Evolutionary conservation across 139 green algal genomes (phyloP), one percentile per base, ranked within the genome.

Genomic region (Volvox reticuliferus): DNA sequence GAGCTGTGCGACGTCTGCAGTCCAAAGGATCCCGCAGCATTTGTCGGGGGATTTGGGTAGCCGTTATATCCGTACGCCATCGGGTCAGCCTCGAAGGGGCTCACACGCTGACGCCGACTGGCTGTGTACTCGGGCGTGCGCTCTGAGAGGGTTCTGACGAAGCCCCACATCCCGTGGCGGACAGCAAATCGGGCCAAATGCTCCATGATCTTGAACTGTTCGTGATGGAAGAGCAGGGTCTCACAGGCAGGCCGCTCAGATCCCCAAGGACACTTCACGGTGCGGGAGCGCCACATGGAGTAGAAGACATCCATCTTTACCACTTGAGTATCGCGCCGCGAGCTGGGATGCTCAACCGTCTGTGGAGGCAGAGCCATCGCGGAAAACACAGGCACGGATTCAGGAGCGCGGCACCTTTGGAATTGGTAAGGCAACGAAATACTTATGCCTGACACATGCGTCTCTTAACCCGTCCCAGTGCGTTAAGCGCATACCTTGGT

Each of bases 171-270:
- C 91, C 97, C 96, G 79, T 95, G 92, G 50, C 92, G 92, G 20
- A 97, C 94, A 1, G 94, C 94, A 80, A 96, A 96, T 85, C 94
- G 92, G 20, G 94, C 92, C 63, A 98, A 83, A 86, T 96, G 95
- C 92, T 99, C 97, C 24, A 95, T 94, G 86, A 98, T 97, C 88
- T 98, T 97, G 89, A 99, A 97, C 92, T 98, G 92, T 95, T 99
- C 97, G 85, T 96, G 95, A 93, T 99, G 97, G 88, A 99, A 93
- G 89, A 99, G 94, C 65, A 96, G 71, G 9, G 96, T 97, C 94
- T 98, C 95, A 82, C 94, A 97, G 12, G 96, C 97, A 19, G 95
- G 95, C 14, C 82, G 84, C 37, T 89, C 94, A 36, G 65, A 92
- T 84, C 95, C 96, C 69, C 93, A 95, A 17, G 97, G 97, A 92